phyloP scores from a whole-genome alignment of 768 basidiomycete genomes.

The Jaapia argillacea region DNA sequence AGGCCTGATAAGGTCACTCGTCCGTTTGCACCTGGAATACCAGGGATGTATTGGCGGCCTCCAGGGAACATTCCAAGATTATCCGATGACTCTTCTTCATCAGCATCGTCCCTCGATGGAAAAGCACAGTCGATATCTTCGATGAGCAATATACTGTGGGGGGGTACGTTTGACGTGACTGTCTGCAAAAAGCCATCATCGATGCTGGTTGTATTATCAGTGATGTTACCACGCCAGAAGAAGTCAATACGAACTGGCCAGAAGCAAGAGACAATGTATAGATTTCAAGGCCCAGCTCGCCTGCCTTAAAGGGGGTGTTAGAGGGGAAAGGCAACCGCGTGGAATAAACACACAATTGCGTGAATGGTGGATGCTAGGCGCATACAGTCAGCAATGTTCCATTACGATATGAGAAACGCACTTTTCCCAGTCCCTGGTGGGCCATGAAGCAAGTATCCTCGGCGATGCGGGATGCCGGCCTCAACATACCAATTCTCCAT shows the following conservation, averaged over 20 bases:
- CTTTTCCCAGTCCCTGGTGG: slow-evolving; percentile 56
- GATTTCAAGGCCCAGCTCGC: slow-evolving; percentile 16
- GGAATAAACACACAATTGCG: slow-evolving; percentile 6
- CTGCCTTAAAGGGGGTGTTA: background rate
- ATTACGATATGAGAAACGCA: background rate
- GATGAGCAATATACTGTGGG: slow-evolving; percentile 15
- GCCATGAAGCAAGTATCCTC: slow-evolving; percentile 48
- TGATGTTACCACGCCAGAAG: slow-evolving; percentile 10
- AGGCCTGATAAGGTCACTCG: slow-evolving; percentile 16
- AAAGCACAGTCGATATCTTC: slow-evolving; percentile 21
- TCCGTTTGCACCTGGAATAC: background rate
- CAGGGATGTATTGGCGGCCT: background rate
- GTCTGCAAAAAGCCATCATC: slow-evolving; percentile 5
- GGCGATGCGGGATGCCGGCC: slow-evolving; percentile 47
- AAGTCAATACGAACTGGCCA: background rate
- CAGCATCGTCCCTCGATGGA: slow-evolving; percentile 11
- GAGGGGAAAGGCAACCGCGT: background rate
- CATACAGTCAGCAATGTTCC: background rate
- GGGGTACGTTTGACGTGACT: slow-evolving; percentile 8
- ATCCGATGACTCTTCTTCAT: slow-evolving; percentile 6
- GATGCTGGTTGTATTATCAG: slow-evolving; percentile 4
- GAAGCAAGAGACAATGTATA: slow-evolving; percentile 14
- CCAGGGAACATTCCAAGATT: slow-evolving; percentile 5
- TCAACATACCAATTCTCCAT: slow-evolving; percentile 47
- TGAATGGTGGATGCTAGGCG: slow-evolving; percentile 10